Conservation (phyloP, 495 filamentous ascomycete species). For the Cetradonia linearis region DNA sequence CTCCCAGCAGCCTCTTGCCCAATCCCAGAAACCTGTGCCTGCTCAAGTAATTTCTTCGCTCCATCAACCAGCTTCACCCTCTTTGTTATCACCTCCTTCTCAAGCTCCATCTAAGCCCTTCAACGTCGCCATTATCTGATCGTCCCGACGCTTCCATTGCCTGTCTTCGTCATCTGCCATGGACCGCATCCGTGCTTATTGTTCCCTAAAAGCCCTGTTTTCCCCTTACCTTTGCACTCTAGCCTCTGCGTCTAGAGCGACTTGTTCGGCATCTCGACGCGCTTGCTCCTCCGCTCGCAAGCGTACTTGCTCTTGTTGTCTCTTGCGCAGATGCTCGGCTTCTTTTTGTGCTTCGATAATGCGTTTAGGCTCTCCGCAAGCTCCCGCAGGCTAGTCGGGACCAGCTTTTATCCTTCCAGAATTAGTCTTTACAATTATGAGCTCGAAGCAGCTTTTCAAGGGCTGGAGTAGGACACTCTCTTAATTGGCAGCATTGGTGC, state of each 20-base stretch:
- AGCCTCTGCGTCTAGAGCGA: slow-evolving; percentile 5
- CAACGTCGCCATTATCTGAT: slow-evolving; percentile 1
- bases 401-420: slow-evolving; percentile 16
- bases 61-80: slow-evolving; percentile 10
- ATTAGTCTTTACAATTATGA: slow-evolving; percentile 13
- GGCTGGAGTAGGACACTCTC: slow-evolving; percentile 11
- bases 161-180: slow-evolving; percentile 1
- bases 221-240: not conserved
- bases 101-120: not conserved
- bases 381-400: slow-evolving; percentile 14
- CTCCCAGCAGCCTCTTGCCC: slow-evolving; percentile 4
- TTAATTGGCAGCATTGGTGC: slow-evolving; percentile 13
- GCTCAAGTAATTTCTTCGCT: not conserved
- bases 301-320: slow-evolving; percentile 7
- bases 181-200: not conserved
- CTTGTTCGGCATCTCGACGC: slow-evolving; percentile 2
- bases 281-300: slow-evolving; percentile 12
- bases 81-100: slow-evolving; percentile 2
- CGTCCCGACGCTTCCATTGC: slow-evolving; percentile 5
- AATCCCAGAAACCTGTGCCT: slow-evolving; percentile 9
- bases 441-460: slow-evolving; percentile 19
- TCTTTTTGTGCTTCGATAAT: slow-evolving; percentile 7
- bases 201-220: not conserved
- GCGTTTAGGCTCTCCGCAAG: slow-evolving; percentile 9
- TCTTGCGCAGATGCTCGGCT: slow-evolving; percentile 8